A percentile compares a stretch with the other conserved stretches of the same genome.
Conservation (phyloP, 2,329 filamentous ascomycete species). For the Fusarium transvaalense region DNA sequence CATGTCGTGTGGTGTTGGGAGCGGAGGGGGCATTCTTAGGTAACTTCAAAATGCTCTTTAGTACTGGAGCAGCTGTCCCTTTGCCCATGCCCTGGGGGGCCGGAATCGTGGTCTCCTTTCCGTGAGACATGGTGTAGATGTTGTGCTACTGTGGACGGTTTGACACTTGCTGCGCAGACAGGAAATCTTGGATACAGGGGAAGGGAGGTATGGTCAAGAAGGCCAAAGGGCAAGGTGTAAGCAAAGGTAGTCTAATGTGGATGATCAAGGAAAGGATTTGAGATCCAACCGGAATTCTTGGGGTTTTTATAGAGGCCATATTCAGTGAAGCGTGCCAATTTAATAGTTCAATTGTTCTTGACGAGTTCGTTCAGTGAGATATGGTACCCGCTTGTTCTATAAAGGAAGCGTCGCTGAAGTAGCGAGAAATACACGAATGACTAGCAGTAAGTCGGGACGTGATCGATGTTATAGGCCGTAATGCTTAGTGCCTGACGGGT, state of each 20-base stretch:
- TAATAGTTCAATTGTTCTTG: background rate
- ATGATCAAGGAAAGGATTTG: background rate
- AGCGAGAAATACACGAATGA: background rate
- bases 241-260: background rate
- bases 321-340: background rate
- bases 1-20: background rate
- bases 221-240: background rate
- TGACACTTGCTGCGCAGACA: background rate
- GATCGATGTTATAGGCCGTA: fast-evolving
- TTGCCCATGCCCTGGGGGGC: background rate
- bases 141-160: background rate
- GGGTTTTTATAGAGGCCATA: background rate
- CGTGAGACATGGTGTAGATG: background rate
- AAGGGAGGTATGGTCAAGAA: background rate
- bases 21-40: background rate
- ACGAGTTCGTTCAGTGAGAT: background rate
- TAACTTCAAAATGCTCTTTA: background rate
- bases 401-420: background rate
- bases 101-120: background rate
- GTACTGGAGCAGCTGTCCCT: background rate
- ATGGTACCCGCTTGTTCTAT: background rate
- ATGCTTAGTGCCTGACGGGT: background rate
- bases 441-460: background rate
- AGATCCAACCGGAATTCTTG: background rate
- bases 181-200: no score